Evolutionary conservation across 805 yeast genomes (phyloP).

Genomic region (Priceomyces fermenticarens): DNA sequence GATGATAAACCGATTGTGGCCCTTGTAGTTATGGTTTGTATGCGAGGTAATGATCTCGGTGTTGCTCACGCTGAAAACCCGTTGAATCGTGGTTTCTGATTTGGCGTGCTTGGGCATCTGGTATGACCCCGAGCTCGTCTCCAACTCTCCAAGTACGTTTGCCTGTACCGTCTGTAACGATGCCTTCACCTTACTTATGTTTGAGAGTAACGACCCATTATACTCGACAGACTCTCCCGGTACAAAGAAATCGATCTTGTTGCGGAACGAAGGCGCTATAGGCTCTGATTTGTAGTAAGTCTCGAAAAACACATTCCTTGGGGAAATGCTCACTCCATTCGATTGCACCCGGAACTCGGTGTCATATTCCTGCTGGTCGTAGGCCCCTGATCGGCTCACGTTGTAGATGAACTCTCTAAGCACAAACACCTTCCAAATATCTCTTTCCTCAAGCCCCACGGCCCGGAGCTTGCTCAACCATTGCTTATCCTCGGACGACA

Average conservation of each 20-base stretch:
- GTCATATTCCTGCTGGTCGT: conserved; percentile 1
- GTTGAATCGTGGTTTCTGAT: conserved; percentile 27
- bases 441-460: conserved; percentile 70
- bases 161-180: conserved; percentile 40
- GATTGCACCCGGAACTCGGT: conserved; percentile 4
- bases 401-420: conserved; percentile 66
- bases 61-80: conserved; percentile 29
- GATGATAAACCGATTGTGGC: conserved; percentile 61
- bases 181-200: conserved; percentile 28
- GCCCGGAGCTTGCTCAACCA: conserved; percentile 72
- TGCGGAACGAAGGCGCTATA: conserved; percentile 10
- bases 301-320: conserved; percentile 38
- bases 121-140: conserved; percentile 22
- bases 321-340: conserved; percentile 16
- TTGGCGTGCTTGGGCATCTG: conserved; percentile 9
- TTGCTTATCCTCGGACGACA: conserved; percentile 63
- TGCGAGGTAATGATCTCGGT: conserved; percentile 30
- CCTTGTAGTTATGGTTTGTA: conserved; percentile 60
- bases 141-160: conserved; percentile 46
- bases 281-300: conserved; percentile 37
- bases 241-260: conserved; percentile 17
- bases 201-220: conserved; percentile 27
- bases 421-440: conserved; percentile 79
- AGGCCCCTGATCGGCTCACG: conserved; percentile 39
- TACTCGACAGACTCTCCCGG: conserved; percentile 18